Percentiles rank a stretch among this genome's conserved stretches.
Evolutionary conservation across 176 grass and related monocot genomes (phyloP).

Genomic region (Oryza rufipogon): DNA sequence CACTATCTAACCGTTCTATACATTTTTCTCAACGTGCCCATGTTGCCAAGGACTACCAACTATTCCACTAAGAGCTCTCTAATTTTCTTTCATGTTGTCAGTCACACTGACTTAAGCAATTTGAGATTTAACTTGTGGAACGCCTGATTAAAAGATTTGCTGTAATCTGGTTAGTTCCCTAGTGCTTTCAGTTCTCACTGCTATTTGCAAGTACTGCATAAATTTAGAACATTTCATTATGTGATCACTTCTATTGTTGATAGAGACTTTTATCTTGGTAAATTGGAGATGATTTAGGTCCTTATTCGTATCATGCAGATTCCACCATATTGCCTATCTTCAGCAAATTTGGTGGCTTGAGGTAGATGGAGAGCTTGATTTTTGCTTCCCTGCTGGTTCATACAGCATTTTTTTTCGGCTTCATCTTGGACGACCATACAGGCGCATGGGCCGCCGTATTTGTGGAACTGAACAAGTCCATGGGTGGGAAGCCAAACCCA

Average conservation of each 20-base stretch:
- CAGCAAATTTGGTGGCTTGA: conserved; percentile 99
- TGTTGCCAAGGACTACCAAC: conserved; percentile 23
- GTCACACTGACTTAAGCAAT: neutral
- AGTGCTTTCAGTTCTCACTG: neutral
- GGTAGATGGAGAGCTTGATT: conserved; percentile 80
- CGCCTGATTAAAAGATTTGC: conserved; percentile 25
- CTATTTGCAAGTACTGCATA: neutral
- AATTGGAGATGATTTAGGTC: conserved; percentile 38
- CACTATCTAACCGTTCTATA: neutral
- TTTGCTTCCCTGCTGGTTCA: conserved; percentile 80
- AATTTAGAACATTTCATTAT: neutral
- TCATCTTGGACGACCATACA: conserved; percentile 73
- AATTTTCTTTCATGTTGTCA: conserved; percentile 11
- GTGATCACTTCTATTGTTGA: neutral
- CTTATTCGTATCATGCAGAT: conserved; percentile 61
- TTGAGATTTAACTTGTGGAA: conserved; percentile 19
- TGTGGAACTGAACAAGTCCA: conserved; percentile 80
- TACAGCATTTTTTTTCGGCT: conserved; percentile 87
- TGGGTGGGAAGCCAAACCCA: conserved; percentile 84
- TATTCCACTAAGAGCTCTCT: conserved; percentile 12
- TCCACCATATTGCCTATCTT: conserved; percentile 85
- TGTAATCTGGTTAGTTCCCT: conserved; percentile 15
- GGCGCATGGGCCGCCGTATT: conserved; percentile 70
- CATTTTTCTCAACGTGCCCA: neutral
- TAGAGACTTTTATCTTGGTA: conserved; percentile 12